phyloP scores from a whole-genome alignment of 768 basidiomycete genomes.

The Epithele typhae region DNA sequence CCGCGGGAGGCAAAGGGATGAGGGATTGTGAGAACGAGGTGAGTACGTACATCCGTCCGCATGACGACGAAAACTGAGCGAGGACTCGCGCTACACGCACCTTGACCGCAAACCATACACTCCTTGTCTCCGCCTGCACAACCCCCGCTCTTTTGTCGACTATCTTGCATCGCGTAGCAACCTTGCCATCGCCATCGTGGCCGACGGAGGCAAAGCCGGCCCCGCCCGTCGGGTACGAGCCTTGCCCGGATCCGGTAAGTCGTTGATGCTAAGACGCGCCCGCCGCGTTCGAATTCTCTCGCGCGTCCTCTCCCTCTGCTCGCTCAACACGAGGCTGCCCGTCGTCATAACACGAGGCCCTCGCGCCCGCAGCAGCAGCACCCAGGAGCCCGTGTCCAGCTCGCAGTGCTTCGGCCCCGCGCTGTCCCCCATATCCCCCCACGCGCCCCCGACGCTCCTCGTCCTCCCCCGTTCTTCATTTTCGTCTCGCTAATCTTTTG shows the following conservation, averaged over 20 bases:
- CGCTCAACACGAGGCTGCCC: slow-evolving; percentile 10
- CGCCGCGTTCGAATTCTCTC: slow-evolving; percentile 9
- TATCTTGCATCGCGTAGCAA: background rate
- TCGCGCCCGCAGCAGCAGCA: slow-evolving; percentile 21
- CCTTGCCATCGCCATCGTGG: background rate
- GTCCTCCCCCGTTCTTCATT: slow-evolving; percentile 10
- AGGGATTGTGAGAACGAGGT: too few species aligned
- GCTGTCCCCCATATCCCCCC: slow-evolving; percentile 9
- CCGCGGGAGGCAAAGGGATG: too few species aligned
- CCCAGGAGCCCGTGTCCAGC: slow-evolving; percentile 23
- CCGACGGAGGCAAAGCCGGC: slow-evolving; percentile 14
- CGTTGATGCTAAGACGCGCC: slow-evolving; percentile 18
- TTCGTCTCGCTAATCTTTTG: slow-evolving; percentile 19
- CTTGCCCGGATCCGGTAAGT: slow-evolving; percentile 20
- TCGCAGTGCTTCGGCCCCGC: slow-evolving; percentile 21
- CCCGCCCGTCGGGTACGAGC: slow-evolving; percentile 9
- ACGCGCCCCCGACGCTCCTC: slow-evolving; percentile 24
- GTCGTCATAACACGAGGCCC: slow-evolving; percentile 21
- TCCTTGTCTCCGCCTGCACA: slow-evolving; percentile 4
- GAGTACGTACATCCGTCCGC: too few species aligned
- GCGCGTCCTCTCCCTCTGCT: slow-evolving; percentile 16
- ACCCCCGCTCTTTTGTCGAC: slow-evolving; percentile 6
- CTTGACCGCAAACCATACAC: background rate
- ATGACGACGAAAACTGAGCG: too few species aligned
- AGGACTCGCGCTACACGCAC: too few species aligned